phyloP scores from a whole-genome alignment of 169 alveolate species.

The Besnoitia besnoiti region DNA sequence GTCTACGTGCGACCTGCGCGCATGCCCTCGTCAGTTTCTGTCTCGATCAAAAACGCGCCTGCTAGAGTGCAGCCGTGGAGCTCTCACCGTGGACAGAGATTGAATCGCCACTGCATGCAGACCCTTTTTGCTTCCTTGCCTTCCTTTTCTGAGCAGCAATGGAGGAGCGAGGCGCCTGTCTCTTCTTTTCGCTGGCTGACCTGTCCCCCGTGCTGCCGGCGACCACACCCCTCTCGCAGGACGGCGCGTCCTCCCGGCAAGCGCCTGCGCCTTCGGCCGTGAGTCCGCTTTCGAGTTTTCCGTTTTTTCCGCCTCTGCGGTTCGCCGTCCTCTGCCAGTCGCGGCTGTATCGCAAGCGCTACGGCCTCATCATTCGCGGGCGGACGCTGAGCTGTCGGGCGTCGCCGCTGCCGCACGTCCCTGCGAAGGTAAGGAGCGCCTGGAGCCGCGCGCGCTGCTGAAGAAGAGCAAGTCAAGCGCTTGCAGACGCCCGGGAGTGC shows the following conservation, averaged over 20 bases:
- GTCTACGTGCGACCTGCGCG: too few species aligned
- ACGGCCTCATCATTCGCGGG: conserved; percentile 18
- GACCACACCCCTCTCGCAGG: neutral
- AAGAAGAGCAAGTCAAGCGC: neutral
- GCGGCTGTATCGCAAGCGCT: conserved; percentile 12
- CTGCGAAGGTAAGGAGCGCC: conserved; percentile 18
- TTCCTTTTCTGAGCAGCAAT: neutral
- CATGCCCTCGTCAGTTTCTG: too few species aligned
- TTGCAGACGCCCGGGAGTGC: neutral
- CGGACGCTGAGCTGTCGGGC: neutral
- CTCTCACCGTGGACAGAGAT: too few species aligned
- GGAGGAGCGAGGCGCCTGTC: conserved; percentile 15
- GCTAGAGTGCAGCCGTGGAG: too few species aligned
- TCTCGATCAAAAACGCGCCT: too few species aligned
- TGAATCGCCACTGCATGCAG: too few species aligned
- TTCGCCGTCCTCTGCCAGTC: conserved; percentile 17
- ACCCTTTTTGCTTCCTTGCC: too few species aligned
- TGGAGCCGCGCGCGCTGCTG: neutral
- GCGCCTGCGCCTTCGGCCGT: neutral
- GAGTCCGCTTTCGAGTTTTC: neutral
- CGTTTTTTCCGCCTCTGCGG: conserved; percentile 37
- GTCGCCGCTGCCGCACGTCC: conserved; percentile 21
- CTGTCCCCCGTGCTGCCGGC: conserved; percentile 1
- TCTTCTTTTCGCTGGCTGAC: conserved; percentile 21
- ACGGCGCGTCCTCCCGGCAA: neutral